These are phyloP conservation scores for Rhodomyrtus psidioides DNA, from an alignment of 441 rosid species.

Conservation along the genomic window DNA sequence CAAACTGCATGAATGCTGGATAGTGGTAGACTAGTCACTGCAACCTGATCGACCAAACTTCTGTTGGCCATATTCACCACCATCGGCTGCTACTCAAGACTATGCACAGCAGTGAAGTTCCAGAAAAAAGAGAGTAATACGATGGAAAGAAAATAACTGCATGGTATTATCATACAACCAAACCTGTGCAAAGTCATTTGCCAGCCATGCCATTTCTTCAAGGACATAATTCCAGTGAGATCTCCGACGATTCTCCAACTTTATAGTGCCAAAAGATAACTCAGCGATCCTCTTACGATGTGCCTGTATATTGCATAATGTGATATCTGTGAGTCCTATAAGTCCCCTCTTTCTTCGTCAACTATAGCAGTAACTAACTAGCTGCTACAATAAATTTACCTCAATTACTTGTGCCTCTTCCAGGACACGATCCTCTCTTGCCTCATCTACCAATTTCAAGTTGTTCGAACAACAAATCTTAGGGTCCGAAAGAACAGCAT, in stretches of 20 bases:
- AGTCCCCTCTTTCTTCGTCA: neutral
- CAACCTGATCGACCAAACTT: neutral
- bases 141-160: neutral
- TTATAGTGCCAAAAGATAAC: slow-evolving; percentile 50
- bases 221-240: slow-evolving; percentile 98
- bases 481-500: slow-evolving; percentile 30
- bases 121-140: neutral
- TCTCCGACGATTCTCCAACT: slow-evolving; percentile 41
- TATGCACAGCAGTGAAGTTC: neutral
- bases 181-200: slow-evolving; percentile 99
- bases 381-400: slow-evolving; percentile 31
- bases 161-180: slow-evolving; percentile 16
- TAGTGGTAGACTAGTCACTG: neutral
- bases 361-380: neutral
- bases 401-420: slow-evolving; percentile 88
- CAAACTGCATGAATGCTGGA: neutral
- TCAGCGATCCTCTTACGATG: slow-evolving; percentile 82
- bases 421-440: slow-evolving; percentile 71
- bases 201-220: slow-evolving; percentile 99
- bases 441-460: slow-evolving; percentile 39
- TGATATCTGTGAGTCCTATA: slow-evolving; percentile 10
- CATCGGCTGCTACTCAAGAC: neutral
- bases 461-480: slow-evolving; percentile 25
- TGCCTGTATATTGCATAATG: slow-evolving; percentile 47
- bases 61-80: neutral